phyloP scores from a whole-genome alignment of 352 stramenopile genomes.

The Bremia lactucae region DNA sequence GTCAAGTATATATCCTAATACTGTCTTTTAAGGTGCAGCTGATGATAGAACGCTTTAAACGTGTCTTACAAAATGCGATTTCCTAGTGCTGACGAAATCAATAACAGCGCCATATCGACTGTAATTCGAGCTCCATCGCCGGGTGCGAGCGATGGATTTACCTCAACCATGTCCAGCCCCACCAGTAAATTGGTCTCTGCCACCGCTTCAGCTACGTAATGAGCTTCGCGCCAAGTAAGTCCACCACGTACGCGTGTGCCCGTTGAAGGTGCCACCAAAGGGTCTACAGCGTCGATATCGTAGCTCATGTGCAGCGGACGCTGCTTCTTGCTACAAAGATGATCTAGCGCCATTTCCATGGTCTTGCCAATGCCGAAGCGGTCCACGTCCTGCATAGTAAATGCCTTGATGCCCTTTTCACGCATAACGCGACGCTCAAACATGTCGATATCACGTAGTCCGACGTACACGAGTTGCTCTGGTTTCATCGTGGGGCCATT shows the following conservation, averaged over 20 bases:
- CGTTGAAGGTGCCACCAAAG: constrained; percentile 89
- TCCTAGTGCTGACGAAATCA: constrained; percentile 89
- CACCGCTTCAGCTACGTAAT: constrained; percentile 92
- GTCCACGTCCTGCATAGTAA: constrained; percentile 96
- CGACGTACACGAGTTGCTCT: constrained; percentile 92
- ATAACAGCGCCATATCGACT: constrained; percentile 87
- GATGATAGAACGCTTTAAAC: too few relatives aligned
- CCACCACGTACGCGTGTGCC: constrained; percentile 92
- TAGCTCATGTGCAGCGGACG: constrained; percentile 94
- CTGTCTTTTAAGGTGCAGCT: too few relatives aligned
- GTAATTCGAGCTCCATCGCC: constrained; percentile 84
- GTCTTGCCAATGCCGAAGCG: constrained; percentile 92
- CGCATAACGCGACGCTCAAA: constrained; percentile 87
- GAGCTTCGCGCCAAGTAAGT: constrained; percentile 92
- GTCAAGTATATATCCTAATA: too few relatives aligned
- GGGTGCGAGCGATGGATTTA: constrained; percentile 89
- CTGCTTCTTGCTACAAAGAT: constrained; percentile 81
- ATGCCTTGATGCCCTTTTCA: constrained; percentile 90
- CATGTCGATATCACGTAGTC: constrained; percentile 89
- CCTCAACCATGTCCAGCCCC: constrained; percentile 92
- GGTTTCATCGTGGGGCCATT: constrained; percentile 63
- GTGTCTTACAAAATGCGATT: constrained; percentile 84
- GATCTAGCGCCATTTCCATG: constrained; percentile 94
- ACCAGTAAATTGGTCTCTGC: constrained; percentile 84
- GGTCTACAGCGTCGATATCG: constrained; percentile 97